Evolutionary conservation across 1,284 basidiomycete genomes (phyloP), one percentile per base, ranked within the genome.

Genomic region (Ganoderma leucocontextum): DNA sequence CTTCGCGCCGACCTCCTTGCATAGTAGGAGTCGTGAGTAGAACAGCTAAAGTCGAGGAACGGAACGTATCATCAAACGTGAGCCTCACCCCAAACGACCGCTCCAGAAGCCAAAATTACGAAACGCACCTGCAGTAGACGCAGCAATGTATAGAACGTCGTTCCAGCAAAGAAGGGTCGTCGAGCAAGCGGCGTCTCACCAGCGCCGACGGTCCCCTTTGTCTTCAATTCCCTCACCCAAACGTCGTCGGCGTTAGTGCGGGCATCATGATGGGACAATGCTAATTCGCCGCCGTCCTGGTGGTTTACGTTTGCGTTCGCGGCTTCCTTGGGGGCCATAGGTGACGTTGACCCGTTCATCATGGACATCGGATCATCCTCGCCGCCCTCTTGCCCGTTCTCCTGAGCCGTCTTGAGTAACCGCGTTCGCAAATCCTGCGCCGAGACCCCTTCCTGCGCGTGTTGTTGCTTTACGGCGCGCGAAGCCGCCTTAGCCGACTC

Each of bases 101-200:
- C 60, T 44, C 35, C 33, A 62, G 52, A 57, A 70, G 59, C 22
- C 8, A 39, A 29, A 3, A 17, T 58, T 63, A 61, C 62, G 60
- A 64, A 63, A 67, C 89, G 74, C 75, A 96, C 95, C 89, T 97
- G 95, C 44, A 98, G 79, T 64, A 98, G 83, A 60, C 97, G 91
- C 74, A 98, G 79, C 69, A 98, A 82, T 22, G 95, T 93, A 82
- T 98, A 99, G 79, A 96, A 95, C 53, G 95, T 93, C 68, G 95
- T 96, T 82, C 98, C 97, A 74, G 90, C 90, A 81, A 98, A 99
- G 82, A 99, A 95, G 42, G 91, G 90, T 65, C 78, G 79, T 58
- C 86, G 78, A 55, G 78, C 78, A 60, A 81, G 75, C 60, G 70
- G 75, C 55, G 75, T 74, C 69, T 79, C 80, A 36, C 82, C 79